Base-by-base conservation (phyloP, 2,329 filamentous ascomycete species). In the Colletotrichum ledebouriae region DNA sequence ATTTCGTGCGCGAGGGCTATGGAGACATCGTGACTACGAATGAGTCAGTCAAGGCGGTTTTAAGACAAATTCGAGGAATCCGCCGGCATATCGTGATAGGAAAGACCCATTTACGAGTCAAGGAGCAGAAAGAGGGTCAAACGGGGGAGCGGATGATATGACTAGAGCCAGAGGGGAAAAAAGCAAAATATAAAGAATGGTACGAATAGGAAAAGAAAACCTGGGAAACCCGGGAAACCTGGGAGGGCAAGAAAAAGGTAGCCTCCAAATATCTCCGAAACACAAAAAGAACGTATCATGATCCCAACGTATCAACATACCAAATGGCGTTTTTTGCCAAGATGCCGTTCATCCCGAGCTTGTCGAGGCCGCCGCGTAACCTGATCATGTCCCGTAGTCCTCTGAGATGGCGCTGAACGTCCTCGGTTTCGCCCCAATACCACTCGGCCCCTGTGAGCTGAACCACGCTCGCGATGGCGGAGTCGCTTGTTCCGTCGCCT, bases 391-490 rank as follows among this genome's bases (percentile, higher is more conserved):
- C 80, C 68, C 79, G 77, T 15, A 87, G 76, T 0, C 84, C 84
- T 6, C 73, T 74, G 67, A 86, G 78, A 59, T 87, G 85, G 1
- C 80, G 79, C 25, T 79, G 77, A 11, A 86, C 76, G 67, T 83
- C 81, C 42, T 78, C 73, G 15, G 53, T 80, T 29, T 80, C 81
- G 6, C 84, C 84, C 84, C 84, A 86, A 72, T 85, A 86, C 85
- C 85, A 87, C 66, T 86, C 85, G 52, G 85, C 81, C 25, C 84
- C 74, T 22, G 84, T 79, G 68, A 86, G 78, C 72, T 86, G 85
- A 1, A 82, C 75, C 5, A 86, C 83, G 3, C 79, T 83, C 5
- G 84, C 79, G 44, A 87, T 80, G 4, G 81, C 79, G 37, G 81
- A 79, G 69, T 86, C 84, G 59, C 77, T 81, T 0, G 80, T 79